These are phyloP conservation scores for Coemansia sp. DNA, from an alignment of 192 early-diverging fungal species.

Conservation along the genomic window DNA sequence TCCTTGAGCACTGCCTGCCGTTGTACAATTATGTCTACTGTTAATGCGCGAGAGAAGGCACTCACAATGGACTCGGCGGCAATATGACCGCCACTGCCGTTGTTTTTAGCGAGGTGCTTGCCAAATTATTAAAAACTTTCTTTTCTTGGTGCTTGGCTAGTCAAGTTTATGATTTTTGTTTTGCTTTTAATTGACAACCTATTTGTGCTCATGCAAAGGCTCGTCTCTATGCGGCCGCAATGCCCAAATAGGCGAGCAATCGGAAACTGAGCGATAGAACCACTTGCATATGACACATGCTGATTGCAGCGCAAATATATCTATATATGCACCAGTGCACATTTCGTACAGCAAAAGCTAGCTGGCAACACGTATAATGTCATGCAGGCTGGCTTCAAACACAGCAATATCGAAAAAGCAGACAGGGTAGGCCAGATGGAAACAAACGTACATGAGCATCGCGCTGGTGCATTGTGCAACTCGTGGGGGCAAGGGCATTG, in stretches of 20 bases:
- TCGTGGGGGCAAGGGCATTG: not conserved
- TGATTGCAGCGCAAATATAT: not conserved
- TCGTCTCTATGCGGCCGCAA: not conserved
- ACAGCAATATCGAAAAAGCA: not conserved
- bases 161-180: not conserved
- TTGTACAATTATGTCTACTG: not conserved
- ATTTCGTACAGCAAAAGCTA: not conserved
- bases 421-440: not conserved
- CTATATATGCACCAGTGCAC: not conserved
- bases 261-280: not conserved
- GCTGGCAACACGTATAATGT: not conserved
- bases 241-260: not conserved
- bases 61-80: not conserved
- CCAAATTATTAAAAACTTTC: not conserved
- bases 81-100: not conserved
- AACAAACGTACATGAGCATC: not conserved
- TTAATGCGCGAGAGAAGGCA: not conserved
- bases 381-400: not conserved
- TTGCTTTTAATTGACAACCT: not conserved
- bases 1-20: slow-evolving; percentile 1
- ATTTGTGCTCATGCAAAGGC: not conserved
- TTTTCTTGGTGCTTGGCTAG: not conserved
- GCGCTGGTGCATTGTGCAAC: not conserved
- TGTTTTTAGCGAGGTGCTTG: not conserved
- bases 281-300: not conserved